These are phyloP conservation scores for Xylaria sp. DNA, from an alignment of 2,329 filamentous ascomycete genomes.

Conservation along the genomic window DNA sequence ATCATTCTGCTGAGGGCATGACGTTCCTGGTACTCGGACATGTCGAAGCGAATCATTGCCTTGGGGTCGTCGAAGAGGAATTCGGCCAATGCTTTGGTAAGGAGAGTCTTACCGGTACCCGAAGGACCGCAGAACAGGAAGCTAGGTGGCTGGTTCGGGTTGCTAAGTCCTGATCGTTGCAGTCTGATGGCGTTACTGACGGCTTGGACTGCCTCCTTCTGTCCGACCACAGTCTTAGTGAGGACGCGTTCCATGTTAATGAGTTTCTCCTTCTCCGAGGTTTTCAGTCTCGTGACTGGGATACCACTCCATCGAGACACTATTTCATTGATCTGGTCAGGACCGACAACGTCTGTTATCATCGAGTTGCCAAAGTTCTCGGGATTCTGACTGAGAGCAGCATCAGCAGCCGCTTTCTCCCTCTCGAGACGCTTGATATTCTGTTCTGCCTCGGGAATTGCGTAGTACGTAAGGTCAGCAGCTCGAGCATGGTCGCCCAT, in stretches of 20 bases:
- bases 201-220: conserved; percentile 90
- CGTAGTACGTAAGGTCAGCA: conserved; percentile 96
- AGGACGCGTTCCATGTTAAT: conserved; percentile 94
- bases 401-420: conserved; percentile 83
- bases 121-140: conserved; percentile 99
- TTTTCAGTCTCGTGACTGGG: conserved; percentile 91
- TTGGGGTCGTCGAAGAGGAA: conserved; percentile 98
- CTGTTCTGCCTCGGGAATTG: conserved; percentile 89
- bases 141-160: conserved; percentile 95
- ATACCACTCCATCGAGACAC: conserved; percentile 98
- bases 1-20: conserved; percentile 98
- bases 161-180: conserved; percentile 91
- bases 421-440: conserved; percentile 84
- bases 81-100: conserved; percentile 96
- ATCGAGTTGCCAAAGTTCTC: conserved; percentile 72
- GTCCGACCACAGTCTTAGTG: conserved; percentile 86
- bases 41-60: conserved; percentile 98
- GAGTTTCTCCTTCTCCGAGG: conserved; percentile 98
- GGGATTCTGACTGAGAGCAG: conserved; percentile 65
- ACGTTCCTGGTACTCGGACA: conserved; percentile 99
- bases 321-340: conserved; percentile 99
- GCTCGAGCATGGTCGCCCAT: conserved; percentile 85
- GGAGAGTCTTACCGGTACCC: conserved; percentile 95
- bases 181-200: conserved; percentile 97
- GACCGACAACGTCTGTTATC: conserved; percentile 92